Evolutionary conservation across 768 basidiomycete species (phyloP), one percentile per base, ranked within the genome.

Genomic region (Lactarius psammicola): DNA sequence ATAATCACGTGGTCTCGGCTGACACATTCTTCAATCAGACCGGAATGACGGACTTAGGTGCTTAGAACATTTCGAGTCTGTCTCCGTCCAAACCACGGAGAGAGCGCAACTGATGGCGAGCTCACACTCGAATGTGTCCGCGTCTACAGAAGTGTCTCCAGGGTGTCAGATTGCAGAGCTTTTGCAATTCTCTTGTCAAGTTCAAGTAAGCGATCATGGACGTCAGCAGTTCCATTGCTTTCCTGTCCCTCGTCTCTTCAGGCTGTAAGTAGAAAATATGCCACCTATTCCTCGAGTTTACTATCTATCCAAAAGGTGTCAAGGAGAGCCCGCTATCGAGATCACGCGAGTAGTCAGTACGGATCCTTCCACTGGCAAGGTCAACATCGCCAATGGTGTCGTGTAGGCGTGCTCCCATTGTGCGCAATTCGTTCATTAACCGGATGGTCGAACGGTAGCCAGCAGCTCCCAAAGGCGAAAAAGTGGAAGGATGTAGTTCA

Each of bases 211-310:
- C 49, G 44, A 51, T 34, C 30, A 70, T 18, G 76, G 76, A 17
- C 70, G 59, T 9, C 74, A 72, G 6, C 69, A 75, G 58, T 72
- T 85, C 55, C 81, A 84, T 42, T 94, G 92, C 73, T 86, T 84
- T 72, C 92, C 91, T 7, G 76, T 94, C 54, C 84, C 88, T 33
- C 85, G 93, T 18, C 80, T 94, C 31, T 90, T 95, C 71, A 80
- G 80, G 74, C 77, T 90, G 92, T 90, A 71, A 76, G 85, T 72
- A 69, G 10, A 11, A 66, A 34, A 17, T n/a, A 40, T 13, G 36
- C 46, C 54, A 31, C 26, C 64, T 56, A 23, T 36, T 61, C 44
- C 63, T 63, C 56, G 56, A 28, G 40, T 42, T 63, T 17, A 66
- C 31, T 18, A 23, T 56, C 31, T 33, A 46, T 40, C 68, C 34